A percentile compares a stretch with the other conserved stretches of the same genome.
Evolutionary conservation across 2,329 filamentous ascomycete species (phyloP).

Genomic region (Ascochyta fabae): DNA sequence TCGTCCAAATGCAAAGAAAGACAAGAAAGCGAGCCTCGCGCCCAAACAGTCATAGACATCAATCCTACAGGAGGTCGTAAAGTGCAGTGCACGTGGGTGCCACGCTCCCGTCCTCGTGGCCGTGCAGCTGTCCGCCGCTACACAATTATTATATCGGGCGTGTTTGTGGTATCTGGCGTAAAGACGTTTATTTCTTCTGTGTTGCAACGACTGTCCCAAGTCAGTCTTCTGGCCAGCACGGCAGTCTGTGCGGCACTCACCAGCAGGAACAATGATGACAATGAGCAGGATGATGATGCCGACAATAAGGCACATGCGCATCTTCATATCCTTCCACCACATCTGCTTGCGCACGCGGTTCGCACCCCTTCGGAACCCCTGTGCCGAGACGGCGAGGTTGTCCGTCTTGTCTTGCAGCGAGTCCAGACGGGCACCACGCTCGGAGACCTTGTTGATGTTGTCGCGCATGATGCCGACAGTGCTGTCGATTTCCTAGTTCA

Average conservation of each 20-base stretch:
- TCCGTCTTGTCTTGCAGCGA: constrained; percentile 91
- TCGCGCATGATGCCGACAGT: constrained; percentile 94
- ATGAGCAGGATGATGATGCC: constrained; percentile 91
- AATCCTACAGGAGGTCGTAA: constrained; percentile 41
- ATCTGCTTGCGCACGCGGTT: constrained; percentile 93
- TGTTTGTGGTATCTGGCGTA: constrained; percentile 36
- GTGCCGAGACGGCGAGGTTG: constrained; percentile 89
- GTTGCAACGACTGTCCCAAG: constrained; percentile 35
- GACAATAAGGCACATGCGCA: constrained; percentile 93
- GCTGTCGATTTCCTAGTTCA: constrained; percentile 89
- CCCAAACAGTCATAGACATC: constrained; percentile 46
- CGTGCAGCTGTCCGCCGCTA: constrained; percentile 28
- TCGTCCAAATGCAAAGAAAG: constrained; percentile 45
- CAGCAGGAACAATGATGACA: constrained; percentile 91
- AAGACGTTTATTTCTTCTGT: constrained; percentile 29
- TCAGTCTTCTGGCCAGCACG: constrained; percentile 12
- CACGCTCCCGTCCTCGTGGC: constrained; percentile 27
- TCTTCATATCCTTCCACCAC: constrained; percentile 99
- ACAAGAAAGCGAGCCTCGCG: constrained; percentile 46
- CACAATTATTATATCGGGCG: constrained; percentile 40
- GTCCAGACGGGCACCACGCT: constrained; percentile 89
- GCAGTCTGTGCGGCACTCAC: constrained; percentile 60
- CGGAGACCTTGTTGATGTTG: constrained; percentile 95
- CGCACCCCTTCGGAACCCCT: constrained; percentile 94
- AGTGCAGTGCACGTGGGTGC: constrained; percentile 35